A percentile compares a stretch with the other conserved stretches of the same genome.
These are phyloP conservation scores for Phytophthora sojae DNA, from an alignment of 352 stramenopile species.

Conservation along the genomic window DNA sequence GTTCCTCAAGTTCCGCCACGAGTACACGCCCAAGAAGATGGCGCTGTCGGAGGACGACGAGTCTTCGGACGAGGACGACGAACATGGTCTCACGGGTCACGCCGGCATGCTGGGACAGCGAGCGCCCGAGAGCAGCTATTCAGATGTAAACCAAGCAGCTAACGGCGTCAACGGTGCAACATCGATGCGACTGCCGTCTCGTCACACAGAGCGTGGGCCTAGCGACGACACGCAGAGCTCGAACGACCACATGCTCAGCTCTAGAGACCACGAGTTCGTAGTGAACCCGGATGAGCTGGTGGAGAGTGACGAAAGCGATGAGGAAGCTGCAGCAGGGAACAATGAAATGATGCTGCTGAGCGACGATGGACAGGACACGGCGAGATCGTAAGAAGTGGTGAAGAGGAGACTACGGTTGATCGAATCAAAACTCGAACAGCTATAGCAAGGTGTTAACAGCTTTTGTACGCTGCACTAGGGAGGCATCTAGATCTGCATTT, in stretches of 20 bases:
- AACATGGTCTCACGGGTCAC: slow-evolving; percentile 22
- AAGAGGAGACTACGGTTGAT: not conserved
- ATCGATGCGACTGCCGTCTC: slow-evolving; percentile 18
- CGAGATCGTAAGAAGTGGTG: slow-evolving; percentile 8
- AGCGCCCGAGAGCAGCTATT: not conserved
- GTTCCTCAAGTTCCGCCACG: slow-evolving; percentile 61
- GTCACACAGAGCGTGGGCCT: slow-evolving; percentile 13
- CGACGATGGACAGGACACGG: not conserved
- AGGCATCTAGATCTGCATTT: too few species aligned
- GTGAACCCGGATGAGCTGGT: slow-evolving; percentile 40
- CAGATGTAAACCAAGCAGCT: not conserved
- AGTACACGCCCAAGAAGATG: slow-evolving; percentile 52
- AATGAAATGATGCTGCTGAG: not conserved
- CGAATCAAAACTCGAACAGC: not conserved
- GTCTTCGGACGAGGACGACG: slow-evolving; percentile 49
- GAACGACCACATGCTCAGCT: slow-evolving; percentile 19
- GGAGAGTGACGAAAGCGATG: slow-evolving; percentile 37
- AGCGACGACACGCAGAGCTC: slow-evolving; percentile 20
- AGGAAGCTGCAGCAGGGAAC: slow-evolving; percentile 12
- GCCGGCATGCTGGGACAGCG: not conserved
- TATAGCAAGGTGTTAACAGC: slow-evolving; percentile 3
- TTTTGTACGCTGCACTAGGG: slow-evolving; percentile 1
- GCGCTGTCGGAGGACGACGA: slow-evolving; percentile 37
- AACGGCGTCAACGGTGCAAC: slow-evolving; percentile 6
- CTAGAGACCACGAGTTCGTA: slow-evolving; percentile 26